A percentile compares a stretch with the other conserved stretches of the same genome.
Conservation (phyloP, 1,139 yeast species). For the Suzukiozyma palmioleophila region DNA sequence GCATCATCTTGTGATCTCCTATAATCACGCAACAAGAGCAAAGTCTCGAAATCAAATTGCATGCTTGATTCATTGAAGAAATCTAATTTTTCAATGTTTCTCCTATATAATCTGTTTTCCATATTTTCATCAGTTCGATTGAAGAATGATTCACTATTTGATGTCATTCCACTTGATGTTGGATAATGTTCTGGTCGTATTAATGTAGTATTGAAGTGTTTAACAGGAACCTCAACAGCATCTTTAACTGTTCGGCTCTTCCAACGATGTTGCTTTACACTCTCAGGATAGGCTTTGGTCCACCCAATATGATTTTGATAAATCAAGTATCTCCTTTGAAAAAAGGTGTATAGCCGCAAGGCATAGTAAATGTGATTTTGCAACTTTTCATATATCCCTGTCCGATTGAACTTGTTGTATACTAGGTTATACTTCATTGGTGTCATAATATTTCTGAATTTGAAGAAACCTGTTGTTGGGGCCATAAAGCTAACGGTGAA, state of each 20-base stretch:
- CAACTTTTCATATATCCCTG: conserved; percentile 12
- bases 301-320: conserved; percentile 18
- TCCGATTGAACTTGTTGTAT: not conserved
- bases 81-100: conserved; percentile 26
- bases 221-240: conserved; percentile 22
- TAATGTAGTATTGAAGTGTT: conserved; percentile 23
- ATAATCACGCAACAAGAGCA: conserved; percentile 26
- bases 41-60: conserved; percentile 23
- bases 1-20: conserved; percentile 15
- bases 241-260: conserved; percentile 15
- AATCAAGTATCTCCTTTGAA: conserved; percentile 18
- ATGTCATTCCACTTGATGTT: conserved; percentile 6
- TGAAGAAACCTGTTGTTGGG: conserved; percentile 12
- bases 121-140: conserved; percentile 22
- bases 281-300: conserved; percentile 13
- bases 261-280: conserved; percentile 11
- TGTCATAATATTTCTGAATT: conserved; percentile 13
- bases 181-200: conserved; percentile 34
- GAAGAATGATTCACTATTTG: conserved; percentile 8
- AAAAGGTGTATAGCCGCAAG: conserved; percentile 23
- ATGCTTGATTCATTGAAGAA: conserved; percentile 19
- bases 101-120: conserved; percentile 18
- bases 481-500: conserved; percentile 21
- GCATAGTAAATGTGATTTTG: conserved; percentile 26
- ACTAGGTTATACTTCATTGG: conserved; percentile 8